Conservation (phyloP, 2,329 filamentous ascomycete species). For the Diaporthe sp. region DNA sequence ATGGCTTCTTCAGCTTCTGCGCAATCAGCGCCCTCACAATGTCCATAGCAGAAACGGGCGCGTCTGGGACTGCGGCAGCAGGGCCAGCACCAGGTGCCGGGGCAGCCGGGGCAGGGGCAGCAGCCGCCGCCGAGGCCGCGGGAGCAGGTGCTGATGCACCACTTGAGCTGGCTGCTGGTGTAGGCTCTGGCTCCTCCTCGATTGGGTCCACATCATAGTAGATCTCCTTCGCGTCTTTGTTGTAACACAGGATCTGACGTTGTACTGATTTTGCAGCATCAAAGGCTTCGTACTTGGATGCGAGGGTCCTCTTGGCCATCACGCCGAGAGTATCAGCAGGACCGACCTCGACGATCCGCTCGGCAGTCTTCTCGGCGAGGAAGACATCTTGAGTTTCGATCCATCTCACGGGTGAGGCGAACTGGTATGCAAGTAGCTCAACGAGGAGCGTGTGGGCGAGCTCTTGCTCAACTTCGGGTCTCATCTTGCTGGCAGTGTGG, state of each 20-base stretch:
- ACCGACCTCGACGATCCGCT: slow-evolving; percentile 97
- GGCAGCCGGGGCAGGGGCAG: slow-evolving; percentile 67
- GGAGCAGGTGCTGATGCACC: slow-evolving; percentile 67
- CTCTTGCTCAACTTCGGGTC: slow-evolving; percentile 99
- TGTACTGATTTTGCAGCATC: slow-evolving; percentile 97
- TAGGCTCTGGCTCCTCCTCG: slow-evolving; percentile 85
- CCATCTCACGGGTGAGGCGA: slow-evolving; percentile 98
- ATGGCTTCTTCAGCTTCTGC: slow-evolving; percentile 96
- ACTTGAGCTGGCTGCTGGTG: slow-evolving; percentile 62
- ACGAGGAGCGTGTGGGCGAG: slow-evolving; percentile 98
- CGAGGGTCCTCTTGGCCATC: slow-evolving; percentile 96
- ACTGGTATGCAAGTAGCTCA: slow-evolving; percentile 98
- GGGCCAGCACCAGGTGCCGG: slow-evolving; percentile 83
- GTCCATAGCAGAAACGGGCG: slow-evolving; percentile 88
- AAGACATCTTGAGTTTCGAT: slow-evolving; percentile 99
- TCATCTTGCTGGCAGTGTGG: slow-evolving; percentile 73
- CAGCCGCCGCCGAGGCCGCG: slow-evolving; percentile 62
- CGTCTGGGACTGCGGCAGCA: slow-evolving; percentile 87
- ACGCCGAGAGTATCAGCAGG: slow-evolving; percentile 96
- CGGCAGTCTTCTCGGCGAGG: slow-evolving; percentile 93
- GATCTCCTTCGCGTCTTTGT: slow-evolving; percentile 99
- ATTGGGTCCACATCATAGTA: slow-evolving; percentile 98
- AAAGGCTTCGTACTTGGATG: slow-evolving; percentile 98
- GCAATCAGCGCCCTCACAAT: slow-evolving; percentile 91
- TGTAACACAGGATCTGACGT: slow-evolving; percentile 98